A percentile compares a stretch with the other conserved stretches of the same genome.
These are phyloP conservation scores for Emiliania huxleyi DNA, from an alignment of 78 protist genomes.

Conservation along the genomic window DNA sequence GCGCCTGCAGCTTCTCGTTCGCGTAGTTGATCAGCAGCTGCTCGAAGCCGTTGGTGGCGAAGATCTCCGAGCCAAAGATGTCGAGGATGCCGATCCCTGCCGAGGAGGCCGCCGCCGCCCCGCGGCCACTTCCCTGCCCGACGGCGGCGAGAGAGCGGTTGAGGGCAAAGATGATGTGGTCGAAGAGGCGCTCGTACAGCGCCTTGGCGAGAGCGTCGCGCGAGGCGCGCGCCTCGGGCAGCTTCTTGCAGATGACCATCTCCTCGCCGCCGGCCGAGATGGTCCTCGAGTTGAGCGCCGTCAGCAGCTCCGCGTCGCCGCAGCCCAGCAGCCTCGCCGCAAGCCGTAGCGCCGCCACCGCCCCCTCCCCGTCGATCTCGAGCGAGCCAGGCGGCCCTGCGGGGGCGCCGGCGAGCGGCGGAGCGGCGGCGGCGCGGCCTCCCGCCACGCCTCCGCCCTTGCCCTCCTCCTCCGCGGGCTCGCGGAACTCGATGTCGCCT, in stretches of 20 bases:
- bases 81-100: slow-evolving; percentile 83
- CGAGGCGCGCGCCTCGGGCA: slow-evolving; percentile 38
- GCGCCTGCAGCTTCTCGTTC: slow-evolving; percentile 87
- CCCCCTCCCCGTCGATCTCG: neutral
- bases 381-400: neutral
- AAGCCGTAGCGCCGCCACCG: neutral
- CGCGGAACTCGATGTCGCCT: too few relatives aligned
- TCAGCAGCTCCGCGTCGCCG: neutral
- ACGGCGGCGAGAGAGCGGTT: neutral
- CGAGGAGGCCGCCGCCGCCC: neutral
- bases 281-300: neutral
- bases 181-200: slow-evolving; percentile 73
- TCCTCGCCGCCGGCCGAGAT: neutral
- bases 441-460: neutral
- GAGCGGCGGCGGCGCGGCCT: neutral
- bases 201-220: slow-evolving; percentile 78
- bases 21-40: slow-evolving; percentile 72
- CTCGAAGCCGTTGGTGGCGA: slow-evolving; percentile 50
- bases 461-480: too few relatives aligned
- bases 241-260: neutral
- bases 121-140: neutral
- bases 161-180: slow-evolving; percentile 58
- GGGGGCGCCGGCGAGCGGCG: neutral
- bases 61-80: slow-evolving; percentile 92
- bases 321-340: neutral